Evolutionary conservation across 345 rosid genomes (phyloP).

Genomic region (Barbarea vulgaris): DNA sequence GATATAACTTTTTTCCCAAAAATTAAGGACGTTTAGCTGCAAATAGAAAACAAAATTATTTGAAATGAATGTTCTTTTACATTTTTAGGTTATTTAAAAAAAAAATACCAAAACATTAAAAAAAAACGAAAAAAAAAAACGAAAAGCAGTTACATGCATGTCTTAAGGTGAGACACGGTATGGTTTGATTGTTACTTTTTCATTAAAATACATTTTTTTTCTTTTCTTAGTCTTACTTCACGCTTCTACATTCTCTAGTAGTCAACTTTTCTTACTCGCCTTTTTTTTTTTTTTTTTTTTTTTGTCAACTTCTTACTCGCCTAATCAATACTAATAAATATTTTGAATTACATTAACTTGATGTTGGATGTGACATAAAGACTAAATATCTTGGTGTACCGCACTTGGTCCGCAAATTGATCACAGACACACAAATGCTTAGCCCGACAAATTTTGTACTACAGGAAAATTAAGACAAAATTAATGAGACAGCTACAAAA

Average conservation of each 20-base stretch:
- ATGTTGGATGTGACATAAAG: slow-evolving; percentile 1
- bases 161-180: neutral
- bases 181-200: neutral
- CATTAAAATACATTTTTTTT: too few species aligned
- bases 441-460: neutral
- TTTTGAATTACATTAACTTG: neutral
- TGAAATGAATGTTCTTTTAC: neutral
- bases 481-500: neutral
- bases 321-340: neutral
- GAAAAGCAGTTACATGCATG: neutral
- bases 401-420: neutral
- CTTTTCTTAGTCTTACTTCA: slow-evolving; percentile 5
- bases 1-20: neutral
- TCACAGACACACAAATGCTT: neutral
- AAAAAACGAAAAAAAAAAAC: too few species aligned
- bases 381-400: too few species aligned
- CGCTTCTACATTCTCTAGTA: neutral
- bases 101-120: neutral
- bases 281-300: too few species aligned
- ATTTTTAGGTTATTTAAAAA: neutral
- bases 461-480: neutral
- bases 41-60: neutral
- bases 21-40: neutral
- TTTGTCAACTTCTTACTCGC: neutral
- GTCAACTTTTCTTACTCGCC: neutral